These are phyloP conservation scores for Fusarium redolens DNA, from an alignment of 2,329 filamentous ascomycete genomes.

Conservation along the genomic window DNA sequence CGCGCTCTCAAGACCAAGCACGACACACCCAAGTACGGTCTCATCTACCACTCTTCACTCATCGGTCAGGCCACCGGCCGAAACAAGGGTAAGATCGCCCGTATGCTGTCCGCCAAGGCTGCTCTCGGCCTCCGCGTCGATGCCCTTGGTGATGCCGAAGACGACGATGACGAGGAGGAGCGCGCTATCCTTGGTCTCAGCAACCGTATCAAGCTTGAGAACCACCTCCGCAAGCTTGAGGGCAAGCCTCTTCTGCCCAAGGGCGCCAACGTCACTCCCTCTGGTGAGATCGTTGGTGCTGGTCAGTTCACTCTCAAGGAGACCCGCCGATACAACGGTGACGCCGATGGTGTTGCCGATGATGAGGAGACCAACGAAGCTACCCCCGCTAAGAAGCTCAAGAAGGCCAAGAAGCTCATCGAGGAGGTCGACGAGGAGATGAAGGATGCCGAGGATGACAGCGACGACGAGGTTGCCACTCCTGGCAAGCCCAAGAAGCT, in stretches of 20 bases:
- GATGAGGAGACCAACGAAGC: conserved; percentile 63
- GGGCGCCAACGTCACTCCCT: conserved; percentile 79
- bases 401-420: conserved; percentile 57
- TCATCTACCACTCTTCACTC: conserved; percentile 91
- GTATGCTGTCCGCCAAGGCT: conserved; percentile 93
- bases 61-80: conserved; percentile 97
- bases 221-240: conserved; percentile 81
- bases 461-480: conserved; percentile 48
- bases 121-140: conserved; percentile 94
- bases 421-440: conserved; percentile 58
- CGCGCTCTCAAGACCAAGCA: conserved; percentile 99
- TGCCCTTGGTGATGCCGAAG: conserved; percentile 69
- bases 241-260: conserved; percentile 87
- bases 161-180: conserved; percentile 87
- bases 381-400: conserved; percentile 49
- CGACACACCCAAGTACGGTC: conserved; percentile 97
- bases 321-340: conserved; percentile 91
- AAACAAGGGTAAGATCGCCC: conserved; percentile 99
- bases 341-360: conserved; percentile 86
- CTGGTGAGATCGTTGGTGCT: conserved; percentile 71
- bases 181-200: conserved; percentile 82
- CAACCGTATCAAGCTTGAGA: conserved; percentile 78
- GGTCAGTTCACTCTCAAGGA: conserved; percentile 94
- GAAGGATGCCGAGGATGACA: conserved; percentile 57
- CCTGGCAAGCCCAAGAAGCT: conserved; percentile 57